Conservation (phyloP, 148 eudicot genomes). For the Camellia lanceoleosa region DNA sequence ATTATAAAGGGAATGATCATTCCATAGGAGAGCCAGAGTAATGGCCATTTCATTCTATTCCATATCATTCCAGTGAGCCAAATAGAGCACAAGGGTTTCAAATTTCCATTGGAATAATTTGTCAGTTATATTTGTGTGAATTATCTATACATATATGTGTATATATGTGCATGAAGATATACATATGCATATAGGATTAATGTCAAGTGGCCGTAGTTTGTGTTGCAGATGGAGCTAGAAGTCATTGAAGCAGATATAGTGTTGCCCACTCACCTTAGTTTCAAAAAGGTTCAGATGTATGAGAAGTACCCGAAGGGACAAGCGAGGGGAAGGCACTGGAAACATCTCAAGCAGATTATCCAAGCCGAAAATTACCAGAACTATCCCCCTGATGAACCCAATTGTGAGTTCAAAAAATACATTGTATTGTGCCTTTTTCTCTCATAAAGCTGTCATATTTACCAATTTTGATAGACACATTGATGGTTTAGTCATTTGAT, state of each 20-base stretch:
- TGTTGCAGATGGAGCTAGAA: slow-evolving; percentile 70
- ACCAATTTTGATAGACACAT: background rate
- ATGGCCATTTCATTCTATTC: no score
- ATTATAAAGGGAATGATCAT: no score
- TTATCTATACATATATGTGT: no score
- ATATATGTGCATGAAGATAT: background rate
- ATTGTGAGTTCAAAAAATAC: slow-evolving; percentile 45
- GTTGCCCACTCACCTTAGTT: slow-evolving; percentile 61
- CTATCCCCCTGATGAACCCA: slow-evolving; percentile 66
- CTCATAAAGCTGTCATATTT: background rate
- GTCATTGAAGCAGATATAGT: slow-evolving; percentile 77
- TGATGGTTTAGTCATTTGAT: background rate
- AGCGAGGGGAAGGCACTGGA: slow-evolving; percentile 79
- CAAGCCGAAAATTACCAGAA: slow-evolving; percentile 77
- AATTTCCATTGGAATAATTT: no score
- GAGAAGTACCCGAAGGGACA: slow-evolving; percentile 97
- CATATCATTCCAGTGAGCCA: no score
- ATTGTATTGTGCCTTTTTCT: background rate
- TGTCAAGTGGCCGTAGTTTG: background rate
- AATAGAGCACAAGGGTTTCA: no score
- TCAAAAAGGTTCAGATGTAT: slow-evolving; percentile 82
- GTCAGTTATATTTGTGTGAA: no score
- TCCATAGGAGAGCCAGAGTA: no score
- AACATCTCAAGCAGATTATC: slow-evolving; percentile 90
- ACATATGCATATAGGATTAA: background rate